Evolutionary conservation across 148 eudicot species (phyloP).

Genomic region (Persicaria maculosa): DNA sequence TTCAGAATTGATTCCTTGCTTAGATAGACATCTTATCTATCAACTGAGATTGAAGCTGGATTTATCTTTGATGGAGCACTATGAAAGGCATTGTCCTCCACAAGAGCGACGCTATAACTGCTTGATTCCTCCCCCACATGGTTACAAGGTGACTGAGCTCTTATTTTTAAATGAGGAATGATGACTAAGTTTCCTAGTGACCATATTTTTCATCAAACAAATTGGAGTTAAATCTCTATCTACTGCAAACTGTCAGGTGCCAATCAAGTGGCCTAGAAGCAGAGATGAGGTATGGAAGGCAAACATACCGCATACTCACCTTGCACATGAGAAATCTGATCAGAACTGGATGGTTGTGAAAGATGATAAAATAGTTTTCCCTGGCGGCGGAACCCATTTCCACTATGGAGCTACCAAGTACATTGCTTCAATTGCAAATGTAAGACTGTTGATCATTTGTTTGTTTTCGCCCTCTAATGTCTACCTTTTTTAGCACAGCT

Average conservation of each 20-base stretch:
- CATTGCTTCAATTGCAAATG: constrained; percentile 87
- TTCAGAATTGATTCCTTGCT: constrained; percentile 93
- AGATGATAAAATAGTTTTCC: constrained; percentile 83
- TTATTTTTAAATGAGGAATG: neutral
- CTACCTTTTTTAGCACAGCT: neutral
- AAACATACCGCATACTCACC: constrained; percentile 98
- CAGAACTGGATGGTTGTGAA: constrained; percentile 99
- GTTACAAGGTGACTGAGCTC: constrained; percentile 58
- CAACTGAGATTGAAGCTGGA: constrained; percentile 94
- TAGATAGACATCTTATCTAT: constrained; percentile 91
- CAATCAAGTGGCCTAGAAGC: constrained; percentile 98
- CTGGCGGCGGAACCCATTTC: constrained; percentile 99
- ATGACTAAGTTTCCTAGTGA: neutral
- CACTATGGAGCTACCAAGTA: constrained; percentile 98
- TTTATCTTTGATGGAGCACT: constrained; percentile 96
- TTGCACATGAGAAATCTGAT: constrained; percentile 97
- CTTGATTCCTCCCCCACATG: constrained; percentile 94
- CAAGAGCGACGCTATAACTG: constrained; percentile 92
- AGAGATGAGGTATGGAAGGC: constrained; percentile 99
- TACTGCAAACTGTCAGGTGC: constrained; percentile 37
- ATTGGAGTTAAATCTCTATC: neutral
- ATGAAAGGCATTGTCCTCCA: constrained; percentile 96
- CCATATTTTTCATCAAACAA: neutral
- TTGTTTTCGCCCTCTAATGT: neutral
- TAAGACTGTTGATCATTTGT: constrained; percentile 29